A percentile compares a stretch with the other conserved stretches of the same genome.
phyloP scores from a whole-genome alignment of 352 stramenopile species.

The Pilasporangium apinafurcum region DNA sequence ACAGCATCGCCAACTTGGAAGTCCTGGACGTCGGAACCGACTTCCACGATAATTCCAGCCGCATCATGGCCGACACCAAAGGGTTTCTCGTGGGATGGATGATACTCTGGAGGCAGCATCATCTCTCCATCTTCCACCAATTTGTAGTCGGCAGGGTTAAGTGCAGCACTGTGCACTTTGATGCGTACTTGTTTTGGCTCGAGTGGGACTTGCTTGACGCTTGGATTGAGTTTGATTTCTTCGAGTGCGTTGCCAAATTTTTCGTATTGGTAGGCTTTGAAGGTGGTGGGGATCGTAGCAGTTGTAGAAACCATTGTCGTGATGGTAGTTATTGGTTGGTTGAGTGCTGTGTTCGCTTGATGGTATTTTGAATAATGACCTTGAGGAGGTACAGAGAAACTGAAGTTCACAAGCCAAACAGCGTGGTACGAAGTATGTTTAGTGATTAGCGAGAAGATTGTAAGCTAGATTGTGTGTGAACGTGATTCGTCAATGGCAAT shows the following conservation, averaged over 20 bases:
- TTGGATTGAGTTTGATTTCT: constrained; percentile 10
- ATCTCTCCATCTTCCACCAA: constrained; percentile 6
- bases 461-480: no score
- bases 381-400: no score
- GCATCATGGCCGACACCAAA: constrained; percentile 17
- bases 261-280: background rate
- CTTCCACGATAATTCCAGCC: constrained; percentile 15
- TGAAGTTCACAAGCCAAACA: no score
- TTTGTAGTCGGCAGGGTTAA: constrained; percentile 29
- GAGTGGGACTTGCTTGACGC: constrained; percentile 3
- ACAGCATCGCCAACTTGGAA: background rate
- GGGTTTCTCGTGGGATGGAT: constrained; percentile 7
- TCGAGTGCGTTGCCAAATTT: constrained; percentile 7
- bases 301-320: no score
- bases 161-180: constrained; percentile 15
- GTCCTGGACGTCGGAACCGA: constrained; percentile 3
- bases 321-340: no score
- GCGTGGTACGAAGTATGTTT: no score
- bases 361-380: no score
- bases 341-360: no score
- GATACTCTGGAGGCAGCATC: constrained; percentile 12
- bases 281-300: background rate
- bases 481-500: no score
- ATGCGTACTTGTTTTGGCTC: constrained; percentile 9
- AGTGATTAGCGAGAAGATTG: no score